Conservation (phyloP, 306 rosid species). For the Psophocarpus tetragonolobus region DNA sequence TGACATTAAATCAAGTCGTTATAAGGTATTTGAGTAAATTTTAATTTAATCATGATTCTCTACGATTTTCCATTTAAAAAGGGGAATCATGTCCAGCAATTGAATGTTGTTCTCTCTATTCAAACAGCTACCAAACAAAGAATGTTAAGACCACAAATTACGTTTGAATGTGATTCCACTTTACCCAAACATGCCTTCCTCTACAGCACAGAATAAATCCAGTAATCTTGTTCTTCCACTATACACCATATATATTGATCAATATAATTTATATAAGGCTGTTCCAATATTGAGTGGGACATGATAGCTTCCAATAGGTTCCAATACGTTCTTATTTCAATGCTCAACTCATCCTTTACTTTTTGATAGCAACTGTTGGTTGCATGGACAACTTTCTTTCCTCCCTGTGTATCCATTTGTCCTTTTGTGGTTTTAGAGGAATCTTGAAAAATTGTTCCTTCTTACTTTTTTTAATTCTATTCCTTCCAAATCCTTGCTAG, state of each 20-base stretch:
- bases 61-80: constrained; percentile 15
- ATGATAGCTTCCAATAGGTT: constrained; percentile 25
- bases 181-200: constrained; percentile 15
- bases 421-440: constrained; percentile 15
- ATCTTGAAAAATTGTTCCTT: neutral
- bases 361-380: constrained; percentile 28
- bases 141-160: neutral
- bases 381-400: constrained; percentile 24
- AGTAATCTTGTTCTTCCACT: neutral
- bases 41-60: constrained; percentile 22
- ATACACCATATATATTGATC: constrained; percentile 9
- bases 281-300: constrained; percentile 27
- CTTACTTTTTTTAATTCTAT: constrained; percentile 3
- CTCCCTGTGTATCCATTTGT: constrained; percentile 7
- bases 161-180: constrained; percentile 18
- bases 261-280: constrained; percentile 5
- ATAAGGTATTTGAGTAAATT: constrained; percentile 27
- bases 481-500: constrained; percentile 5
- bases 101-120: constrained; percentile 16
- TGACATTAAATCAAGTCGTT: constrained; percentile 26
- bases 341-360: constrained; percentile 11
- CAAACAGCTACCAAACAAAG: constrained; percentile 30
- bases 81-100: constrained; percentile 25
- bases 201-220: neutral
- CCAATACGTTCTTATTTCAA: constrained; percentile 11